These are phyloP conservation scores for Naegleria gruberi DNA, from an alignment of 208 protist genomes.

Conservation along the genomic window DNA sequence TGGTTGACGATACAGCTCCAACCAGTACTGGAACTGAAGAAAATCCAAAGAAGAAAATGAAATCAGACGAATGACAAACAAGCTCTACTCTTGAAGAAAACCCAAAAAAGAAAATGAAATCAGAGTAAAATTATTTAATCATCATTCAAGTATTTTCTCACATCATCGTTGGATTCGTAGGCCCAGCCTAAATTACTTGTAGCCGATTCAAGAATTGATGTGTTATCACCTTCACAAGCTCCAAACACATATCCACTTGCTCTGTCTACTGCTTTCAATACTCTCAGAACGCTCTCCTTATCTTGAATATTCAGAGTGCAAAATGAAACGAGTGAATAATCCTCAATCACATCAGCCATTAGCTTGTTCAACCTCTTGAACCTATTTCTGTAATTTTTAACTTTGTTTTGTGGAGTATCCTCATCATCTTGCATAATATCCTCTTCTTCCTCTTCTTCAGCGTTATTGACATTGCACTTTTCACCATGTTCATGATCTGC, in stretches of 20 bases:
- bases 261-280: conserved; percentile 54
- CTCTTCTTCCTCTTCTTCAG: not conserved
- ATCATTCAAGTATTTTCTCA: not conserved
- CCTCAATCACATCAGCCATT: conserved; percentile 80
- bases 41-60: not conserved
- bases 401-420: conserved; percentile 28
- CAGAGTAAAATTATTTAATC: not conserved
- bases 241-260: conserved; percentile 52
- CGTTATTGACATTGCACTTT: not conserved
- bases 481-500: not conserved
- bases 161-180: not conserved
- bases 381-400: conserved; percentile 32
- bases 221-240: conserved; percentile 20
- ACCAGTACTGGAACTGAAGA: not conserved
- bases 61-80: no score
- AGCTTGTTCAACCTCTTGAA: not conserved
- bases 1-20: no score
- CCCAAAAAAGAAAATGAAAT: not conserved
- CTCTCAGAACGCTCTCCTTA: conserved; percentile 37
- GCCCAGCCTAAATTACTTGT: not conserved
- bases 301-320: conserved; percentile 65
- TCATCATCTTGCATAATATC: conserved; percentile 15
- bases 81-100: not conserved
- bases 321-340: conserved; percentile 85
- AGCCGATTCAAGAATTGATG: conserved; percentile 19